Base-by-base conservation (phyloP, 208 protist species). In the Kentomonas sorsogonicus region DNA sequence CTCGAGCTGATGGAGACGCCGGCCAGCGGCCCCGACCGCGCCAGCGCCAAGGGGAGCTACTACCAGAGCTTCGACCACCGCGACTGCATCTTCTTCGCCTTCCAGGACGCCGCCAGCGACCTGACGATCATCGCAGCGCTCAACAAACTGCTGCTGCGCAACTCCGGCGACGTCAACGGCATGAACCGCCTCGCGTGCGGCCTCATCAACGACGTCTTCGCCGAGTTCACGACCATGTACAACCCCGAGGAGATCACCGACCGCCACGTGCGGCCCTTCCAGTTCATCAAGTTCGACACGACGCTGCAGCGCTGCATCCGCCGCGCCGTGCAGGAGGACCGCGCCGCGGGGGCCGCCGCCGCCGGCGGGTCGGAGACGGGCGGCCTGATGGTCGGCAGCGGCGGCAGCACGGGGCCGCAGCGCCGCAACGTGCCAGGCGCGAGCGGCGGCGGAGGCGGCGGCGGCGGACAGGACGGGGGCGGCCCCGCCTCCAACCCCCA, bases 41-140 rank as follows among this genome's bases (percentile, higher is more conserved):
- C 50, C 16, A 44, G 53, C 3, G 64, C 74, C 0, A 72, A 69
- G 44, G 88, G 85, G n/a, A 89, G 79, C 64, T 86, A 87, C 60
- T 95, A 95, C 64, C 81, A 95, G 56, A 95, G 88, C 53, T 95
- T 92, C 58, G 84, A 95, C 51, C 81, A 95, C 69, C 80, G 83
- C 23, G 82, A 95, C 56, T 89, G 84, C 59, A 74, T 95, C 30
- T 95, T 91, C 61, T 95, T 92, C 72, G 88, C 83, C 13, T 92
- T 95, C 43, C 84, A 92, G 52, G 88, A 95, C 61, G 71, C 88
- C 9, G 82, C 74, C 3, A 95, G 82, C 3, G 72, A 91, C 56
- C 57, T 95, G 31, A 92, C 88, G n/a, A 70, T 95, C 22, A 83
- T 95, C 36, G 71, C 80, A n/a, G 88, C 82, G 55, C 44, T 95